These are phyloP conservation scores for Pulveroboletus frians DNA, from an alignment of 768 basidiomycete genomes.

Conservation along the genomic window DNA sequence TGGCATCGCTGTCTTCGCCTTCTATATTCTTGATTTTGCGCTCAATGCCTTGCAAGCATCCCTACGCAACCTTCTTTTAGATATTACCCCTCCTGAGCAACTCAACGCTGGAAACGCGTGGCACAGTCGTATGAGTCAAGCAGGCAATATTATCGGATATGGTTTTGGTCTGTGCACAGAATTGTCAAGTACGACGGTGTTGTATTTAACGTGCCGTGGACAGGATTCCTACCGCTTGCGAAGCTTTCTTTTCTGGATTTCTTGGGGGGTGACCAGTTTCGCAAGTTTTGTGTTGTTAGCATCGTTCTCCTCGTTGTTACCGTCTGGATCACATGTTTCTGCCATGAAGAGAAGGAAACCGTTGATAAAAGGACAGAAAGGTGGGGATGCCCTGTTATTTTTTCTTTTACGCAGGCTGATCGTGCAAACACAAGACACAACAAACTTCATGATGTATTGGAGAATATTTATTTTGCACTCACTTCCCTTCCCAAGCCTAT, in stretches of 20 bases:
- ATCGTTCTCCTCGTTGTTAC: conserved; percentile 73
- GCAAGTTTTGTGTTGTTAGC: conserved; percentile 89
- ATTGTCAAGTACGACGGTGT: background rate
- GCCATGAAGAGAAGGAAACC: conserved; percentile 74
- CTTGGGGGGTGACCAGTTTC: conserved; percentile 89
- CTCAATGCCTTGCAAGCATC: conserved; percentile 94
- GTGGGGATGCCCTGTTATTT: conserved; percentile 23
- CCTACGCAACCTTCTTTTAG: conserved; percentile 87
- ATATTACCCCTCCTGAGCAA: conserved; percentile 84
- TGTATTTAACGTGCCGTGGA: conserved; percentile 5
- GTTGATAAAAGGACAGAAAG: conserved; percentile 41
- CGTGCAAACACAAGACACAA: conserved; percentile 31
- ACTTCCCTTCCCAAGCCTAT: conserved; percentile 77
- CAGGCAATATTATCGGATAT: conserved; percentile 95
- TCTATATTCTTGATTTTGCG: conserved; percentile 96
- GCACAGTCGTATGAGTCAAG: conserved; percentile 94
- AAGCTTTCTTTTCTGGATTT: conserved; percentile 70
- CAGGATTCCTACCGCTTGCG: conserved; percentile 86
- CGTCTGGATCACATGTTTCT: conserved; percentile 85
- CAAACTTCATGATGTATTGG: conserved; percentile 64
- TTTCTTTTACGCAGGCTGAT: conserved; percentile 2
- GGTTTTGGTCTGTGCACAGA: conserved; percentile 61
- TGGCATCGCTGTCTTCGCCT: conserved; percentile 78
- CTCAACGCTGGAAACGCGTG: conserved; percentile 94
- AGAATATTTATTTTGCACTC: conserved; percentile 72